Percentiles rank a stretch among this genome's conserved stretches.
Evolutionary conservation across 2,329 filamentous ascomycete species (phyloP).

Genomic region (Clonostachys chloroleuca): DNA sequence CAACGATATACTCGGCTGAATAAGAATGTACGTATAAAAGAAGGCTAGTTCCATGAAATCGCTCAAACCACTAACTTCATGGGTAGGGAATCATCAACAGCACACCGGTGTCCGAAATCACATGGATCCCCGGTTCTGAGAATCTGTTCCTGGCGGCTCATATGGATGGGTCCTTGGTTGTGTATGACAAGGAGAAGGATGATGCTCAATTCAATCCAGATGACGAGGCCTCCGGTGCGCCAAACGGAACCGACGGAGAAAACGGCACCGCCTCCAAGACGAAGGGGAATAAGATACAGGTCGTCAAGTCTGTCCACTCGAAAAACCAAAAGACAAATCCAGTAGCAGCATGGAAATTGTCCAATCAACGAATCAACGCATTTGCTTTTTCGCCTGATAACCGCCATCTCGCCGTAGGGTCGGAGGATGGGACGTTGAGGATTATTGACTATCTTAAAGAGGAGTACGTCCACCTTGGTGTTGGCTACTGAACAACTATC

Average conservation of each 20-base stretch:
- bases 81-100: conserved; percentile 78
- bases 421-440: conserved; percentile 84
- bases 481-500: not conserved
- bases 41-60: not conserved
- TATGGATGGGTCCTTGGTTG: conserved; percentile 83
- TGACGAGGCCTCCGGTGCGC: conserved; percentile 33
- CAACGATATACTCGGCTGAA: conserved; percentile 95
- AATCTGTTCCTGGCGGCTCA: conserved; percentile 89
- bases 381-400: conserved; percentile 91
- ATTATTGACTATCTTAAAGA: conserved; percentile 92
- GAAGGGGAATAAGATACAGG: conserved; percentile 49
- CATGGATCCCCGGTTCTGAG: conserved; percentile 92
- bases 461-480: conserved; percentile 53
- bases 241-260: conserved; percentile 64
- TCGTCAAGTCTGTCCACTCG: conserved; percentile 90
- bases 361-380: conserved; percentile 84
- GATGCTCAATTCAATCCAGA: conserved; percentile 76
- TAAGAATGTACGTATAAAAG: conserved; percentile 71
- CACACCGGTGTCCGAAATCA: conserved; percentile 80
- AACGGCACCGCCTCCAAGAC: conserved; percentile 24
- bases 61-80: conserved; percentile 1
- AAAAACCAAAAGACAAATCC: conserved; percentile 93
- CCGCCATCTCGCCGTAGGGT: conserved; percentile 81
- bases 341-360: conserved; percentile 87
- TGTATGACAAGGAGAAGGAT: conserved; percentile 97